phyloP scores from a whole-genome alignment of 352 stramenopile species.

The Phytophthora nicotianae region DNA sequence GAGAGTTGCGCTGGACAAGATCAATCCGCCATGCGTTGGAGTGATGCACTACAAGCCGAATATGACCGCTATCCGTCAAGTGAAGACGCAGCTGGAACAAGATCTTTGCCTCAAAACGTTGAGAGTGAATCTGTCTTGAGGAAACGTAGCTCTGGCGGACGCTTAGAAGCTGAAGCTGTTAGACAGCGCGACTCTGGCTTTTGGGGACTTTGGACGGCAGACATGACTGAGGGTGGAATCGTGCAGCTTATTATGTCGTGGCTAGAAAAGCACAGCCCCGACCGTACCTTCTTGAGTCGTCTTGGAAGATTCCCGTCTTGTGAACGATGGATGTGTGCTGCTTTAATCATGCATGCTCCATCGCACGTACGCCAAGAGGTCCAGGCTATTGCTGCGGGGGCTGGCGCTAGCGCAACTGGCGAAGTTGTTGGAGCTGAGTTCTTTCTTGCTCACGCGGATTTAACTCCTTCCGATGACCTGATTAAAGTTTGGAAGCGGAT shows the following conservation, averaged over 20 bases:
- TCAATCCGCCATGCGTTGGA: slow-evolving; percentile 32
- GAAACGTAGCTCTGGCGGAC: slow-evolving; percentile 26
- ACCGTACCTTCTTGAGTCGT: slow-evolving; percentile 79
- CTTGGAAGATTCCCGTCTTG: slow-evolving; percentile 74
- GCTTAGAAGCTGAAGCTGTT: slow-evolving; percentile 20
- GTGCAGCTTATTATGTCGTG: slow-evolving; percentile 71
- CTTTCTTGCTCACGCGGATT: slow-evolving; percentile 53
- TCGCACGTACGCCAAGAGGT: slow-evolving; percentile 79
- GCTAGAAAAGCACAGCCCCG: slow-evolving; percentile 75
- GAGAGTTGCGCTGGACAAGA: slow-evolving; percentile 11
- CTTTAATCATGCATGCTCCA: slow-evolving; percentile 82
- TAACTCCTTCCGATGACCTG: slow-evolving; percentile 78
- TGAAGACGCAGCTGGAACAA: slow-evolving; percentile 9
- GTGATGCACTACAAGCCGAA: slow-evolving; percentile 42
- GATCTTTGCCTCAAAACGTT: slow-evolving; percentile 10
- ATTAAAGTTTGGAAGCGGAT: slow-evolving; percentile 78
- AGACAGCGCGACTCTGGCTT: slow-evolving; percentile 54
- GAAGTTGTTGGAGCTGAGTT: slow-evolving; percentile 33
- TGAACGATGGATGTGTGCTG: slow-evolving; percentile 73
- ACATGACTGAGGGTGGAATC: slow-evolving; percentile 64
- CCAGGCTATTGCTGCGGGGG: slow-evolving; percentile 69
- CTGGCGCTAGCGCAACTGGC: slow-evolving; percentile 28
- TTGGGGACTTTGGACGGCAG: slow-evolving; percentile 54
- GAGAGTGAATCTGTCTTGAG: slow-evolving; percentile 20
- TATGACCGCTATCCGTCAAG: slow-evolving; percentile 30